These are phyloP conservation scores for Hericium alpestre DNA, from an alignment of 768 basidiomycete species.

Conservation along the genomic window DNA sequence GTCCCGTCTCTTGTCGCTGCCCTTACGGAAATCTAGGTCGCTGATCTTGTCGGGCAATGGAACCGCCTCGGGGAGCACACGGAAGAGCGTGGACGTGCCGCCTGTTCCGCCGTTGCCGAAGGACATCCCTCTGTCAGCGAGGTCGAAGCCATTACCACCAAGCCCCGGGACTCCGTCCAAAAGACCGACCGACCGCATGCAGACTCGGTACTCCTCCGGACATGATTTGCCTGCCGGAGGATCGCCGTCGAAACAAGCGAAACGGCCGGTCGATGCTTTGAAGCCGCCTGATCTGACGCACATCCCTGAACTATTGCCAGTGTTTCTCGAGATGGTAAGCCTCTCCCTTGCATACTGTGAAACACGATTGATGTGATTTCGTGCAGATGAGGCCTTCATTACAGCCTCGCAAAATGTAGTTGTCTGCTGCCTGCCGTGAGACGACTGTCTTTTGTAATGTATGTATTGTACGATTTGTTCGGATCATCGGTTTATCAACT, in stretches of 20 bases:
- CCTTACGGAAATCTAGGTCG: slow-evolving; percentile 38
- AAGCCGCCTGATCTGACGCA: slow-evolving; percentile 69
- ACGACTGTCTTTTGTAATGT: not conserved
- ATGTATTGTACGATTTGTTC: not conserved
- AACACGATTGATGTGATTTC: not conserved
- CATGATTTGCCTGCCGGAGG: slow-evolving; percentile 5
- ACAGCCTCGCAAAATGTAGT: not conserved
- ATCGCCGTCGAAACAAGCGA: slow-evolving; percentile 28
- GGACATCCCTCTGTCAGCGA: slow-evolving; percentile 18
- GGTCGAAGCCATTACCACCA: slow-evolving; percentile 32
- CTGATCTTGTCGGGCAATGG: slow-evolving; percentile 23
- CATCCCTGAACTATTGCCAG: slow-evolving; percentile 73
- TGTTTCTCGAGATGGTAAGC: slow-evolving; percentile 88
- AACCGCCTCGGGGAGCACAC: not conserved
- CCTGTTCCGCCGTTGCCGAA: slow-evolving; percentile 26
- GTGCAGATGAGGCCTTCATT: slow-evolving; percentile 9
- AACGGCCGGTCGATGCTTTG: slow-evolving; percentile 26
- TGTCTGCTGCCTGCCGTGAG: not conserved
- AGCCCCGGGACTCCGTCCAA: slow-evolving; percentile 10
- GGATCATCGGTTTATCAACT: not conserved
- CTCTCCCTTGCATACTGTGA: not conserved
- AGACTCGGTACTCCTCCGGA: slow-evolving; percentile 1
- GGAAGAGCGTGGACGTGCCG: slow-evolving; percentile 26
- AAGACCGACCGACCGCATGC: not conserved
- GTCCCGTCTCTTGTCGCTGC: slow-evolving; percentile 16